phyloP scores from a whole-genome alignment of 2,329 filamentous ascomycete genomes.

The Cladosporium sp. region DNA sequence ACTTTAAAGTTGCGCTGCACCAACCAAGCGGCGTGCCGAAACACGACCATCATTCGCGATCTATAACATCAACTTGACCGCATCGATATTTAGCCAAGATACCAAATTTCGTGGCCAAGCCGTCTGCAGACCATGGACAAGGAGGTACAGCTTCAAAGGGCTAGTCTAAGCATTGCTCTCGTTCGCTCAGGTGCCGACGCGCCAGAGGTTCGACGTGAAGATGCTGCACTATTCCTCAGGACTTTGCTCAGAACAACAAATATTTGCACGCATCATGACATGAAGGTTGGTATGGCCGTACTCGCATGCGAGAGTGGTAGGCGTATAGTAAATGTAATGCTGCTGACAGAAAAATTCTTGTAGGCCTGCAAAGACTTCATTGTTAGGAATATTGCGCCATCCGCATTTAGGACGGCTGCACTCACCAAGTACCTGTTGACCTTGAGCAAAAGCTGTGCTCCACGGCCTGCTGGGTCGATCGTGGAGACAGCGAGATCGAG shows the following conservation, averaged over 20 bases:
- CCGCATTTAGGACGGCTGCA: slow-evolving; percentile 11
- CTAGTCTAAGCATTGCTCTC: slow-evolving; percentile 2
- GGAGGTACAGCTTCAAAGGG: background rate
- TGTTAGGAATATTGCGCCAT: slow-evolving; percentile 18
- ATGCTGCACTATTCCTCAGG: background rate
- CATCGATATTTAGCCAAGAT: background rate
- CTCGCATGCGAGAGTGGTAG: background rate
- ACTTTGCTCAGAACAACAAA: background rate
- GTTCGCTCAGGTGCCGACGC: background rate
- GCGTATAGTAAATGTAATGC: background rate
- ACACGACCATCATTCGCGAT: background rate
- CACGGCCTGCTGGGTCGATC: slow-evolving; percentile 1
- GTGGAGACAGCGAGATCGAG: slow-evolving; percentile 1
- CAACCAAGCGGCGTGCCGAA: too few relatives aligned
- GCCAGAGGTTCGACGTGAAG: slow-evolving; percentile 6
- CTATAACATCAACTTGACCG: background rate
- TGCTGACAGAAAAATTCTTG: background rate
- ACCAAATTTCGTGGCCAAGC: background rate
- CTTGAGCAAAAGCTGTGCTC: slow-evolving; percentile 15
- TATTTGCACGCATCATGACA: slow-evolving; percentile 3
- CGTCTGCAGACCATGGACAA: background rate
- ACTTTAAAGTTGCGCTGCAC: too few relatives aligned
- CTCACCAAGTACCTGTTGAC: slow-evolving; percentile 17
- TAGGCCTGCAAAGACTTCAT: slow-evolving; percentile 20
- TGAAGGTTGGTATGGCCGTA: slow-evolving; percentile 1